These are phyloP conservation scores for Liriodendron chinense DNA, from an alignment of 164 flowering plant genomes.

Conservation along the genomic window DNA sequence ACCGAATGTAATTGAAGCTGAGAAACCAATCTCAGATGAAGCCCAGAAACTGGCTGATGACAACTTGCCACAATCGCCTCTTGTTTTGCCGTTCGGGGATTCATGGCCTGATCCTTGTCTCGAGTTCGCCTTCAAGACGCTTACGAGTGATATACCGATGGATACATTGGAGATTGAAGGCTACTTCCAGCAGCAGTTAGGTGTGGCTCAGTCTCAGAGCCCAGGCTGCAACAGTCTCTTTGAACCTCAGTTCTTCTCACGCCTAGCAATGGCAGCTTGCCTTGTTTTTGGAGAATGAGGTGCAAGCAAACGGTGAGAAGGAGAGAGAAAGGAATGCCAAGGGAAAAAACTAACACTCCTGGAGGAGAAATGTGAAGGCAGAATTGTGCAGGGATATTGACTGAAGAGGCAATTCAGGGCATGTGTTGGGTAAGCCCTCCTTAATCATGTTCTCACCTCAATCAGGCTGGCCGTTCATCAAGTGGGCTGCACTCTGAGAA, in stretches of 20 bases:
- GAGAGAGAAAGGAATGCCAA: constrained; percentile 10
- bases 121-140: constrained; percentile 46
- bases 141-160: constrained; percentile 36
- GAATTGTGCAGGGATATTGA: background rate
- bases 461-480: no score
- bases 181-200: constrained; percentile 29
- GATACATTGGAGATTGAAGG: constrained; percentile 23
- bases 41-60: constrained; percentile 7
- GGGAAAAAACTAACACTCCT: background rate
- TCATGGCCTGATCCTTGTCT: constrained; percentile 42
- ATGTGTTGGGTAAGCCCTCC: background rate
- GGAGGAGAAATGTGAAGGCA: constrained; percentile 4
- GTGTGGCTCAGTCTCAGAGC: constrained; percentile 21
- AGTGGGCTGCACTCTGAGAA: no score
- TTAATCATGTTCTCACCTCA: no score
- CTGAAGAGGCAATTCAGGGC: background rate
- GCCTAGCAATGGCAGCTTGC: constrained; percentile 12
- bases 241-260: constrained; percentile 20
- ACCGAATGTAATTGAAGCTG: background rate
- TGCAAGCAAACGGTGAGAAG: constrained; percentile 6
- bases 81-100: constrained; percentile 24
- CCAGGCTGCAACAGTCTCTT: constrained; percentile 15
- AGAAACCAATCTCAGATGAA: constrained; percentile 8
- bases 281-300: constrained; percentile 15
- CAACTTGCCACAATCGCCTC: constrained; percentile 17